Base-by-base conservation (phyloP, 352 stramenopile species). In the Phytophthora gonapodyides region DNA sequence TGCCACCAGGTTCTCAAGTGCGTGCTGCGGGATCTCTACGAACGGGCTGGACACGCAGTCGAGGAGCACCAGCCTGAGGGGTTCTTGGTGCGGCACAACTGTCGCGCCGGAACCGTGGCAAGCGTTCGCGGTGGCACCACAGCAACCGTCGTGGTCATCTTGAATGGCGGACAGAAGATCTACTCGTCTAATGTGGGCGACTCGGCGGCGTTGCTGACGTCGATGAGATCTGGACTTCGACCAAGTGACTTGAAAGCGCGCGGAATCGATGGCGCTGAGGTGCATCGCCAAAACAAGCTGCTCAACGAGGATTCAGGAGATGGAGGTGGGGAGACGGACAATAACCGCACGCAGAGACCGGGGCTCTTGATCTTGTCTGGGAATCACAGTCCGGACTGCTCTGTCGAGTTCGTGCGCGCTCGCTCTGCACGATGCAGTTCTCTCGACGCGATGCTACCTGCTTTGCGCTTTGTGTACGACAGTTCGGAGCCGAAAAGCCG, bases 101-200 rank as follows among this genome's bases (percentile, higher is more conserved):
- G 37, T 5, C 44, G 64, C 24, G 67, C 64, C 7, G 57, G 78
- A 27, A 55, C 75, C 12, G 67, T 73, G n/a, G 67, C 78, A 5
- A 96, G 89, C 50, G 80, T 96, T 31, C 91, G 96, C n/a, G 91
- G 91, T 8, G 91, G 91, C 44, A 97, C 90, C 24, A 96, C 84
- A 0, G 89, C 84, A 19, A 94, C 87, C 1, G 55, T 98, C 13
- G 76, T 93, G 1, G 88, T 95, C 16, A 52, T 97, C 6, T 61
- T 95, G 7, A 77, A 84, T 33, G 78, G 83, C 15, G 79, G 77
- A 7, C 61, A 66, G n/a, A 85, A 85, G 57, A 81, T 94, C 24
- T 71, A 97, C 21, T 73, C 80, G 13, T 80, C 85, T 2, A 96
- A 97, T 57, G 88, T 96, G 6, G 89, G 89, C 16, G 88, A 97